Conservation (phyloP, 2,329 filamentous ascomycete species). For the Apiospora aurea region DNA sequence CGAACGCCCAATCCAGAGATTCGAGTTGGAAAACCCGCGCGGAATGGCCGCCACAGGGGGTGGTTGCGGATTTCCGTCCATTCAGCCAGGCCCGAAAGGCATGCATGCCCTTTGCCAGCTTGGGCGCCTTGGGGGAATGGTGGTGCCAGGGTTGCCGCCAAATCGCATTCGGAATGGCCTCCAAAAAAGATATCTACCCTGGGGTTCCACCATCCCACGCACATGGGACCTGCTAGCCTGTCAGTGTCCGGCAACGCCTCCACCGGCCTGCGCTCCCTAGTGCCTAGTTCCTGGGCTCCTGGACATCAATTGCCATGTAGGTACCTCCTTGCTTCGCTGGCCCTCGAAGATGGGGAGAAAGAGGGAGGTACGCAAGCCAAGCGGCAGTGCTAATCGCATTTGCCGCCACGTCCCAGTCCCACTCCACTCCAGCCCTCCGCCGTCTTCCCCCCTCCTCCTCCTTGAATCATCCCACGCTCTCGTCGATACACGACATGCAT, state of each 20-base stretch:
- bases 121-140: background rate
- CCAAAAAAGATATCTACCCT: background rate
- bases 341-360: background rate
- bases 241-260: conserved; percentile 15
- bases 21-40: background rate
- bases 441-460: background rate
- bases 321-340: conserved; percentile 15
- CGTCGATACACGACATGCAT: conserved; percentile 19
- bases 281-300: background rate
- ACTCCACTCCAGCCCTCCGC: background rate
- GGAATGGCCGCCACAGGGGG: conserved; percentile 7
- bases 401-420: conserved; percentile 12
- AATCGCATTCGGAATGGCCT: conserved; percentile 14
- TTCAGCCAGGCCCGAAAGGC: background rate
- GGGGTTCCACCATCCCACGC: conserved; percentile 21
- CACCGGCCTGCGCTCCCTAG: background rate
- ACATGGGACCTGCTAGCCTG: conserved; percentile 23
- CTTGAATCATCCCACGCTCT: conserved; percentile 17
- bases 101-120: background rate
- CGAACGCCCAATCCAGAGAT: background rate
- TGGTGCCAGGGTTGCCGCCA: background rate
- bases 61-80: background rate
- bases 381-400: conserved; percentile 7
- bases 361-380: conserved; percentile 9
- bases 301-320: background rate